Base-by-base conservation (phyloP, 139 green algal species). In the Chlorella sp. region DNA sequence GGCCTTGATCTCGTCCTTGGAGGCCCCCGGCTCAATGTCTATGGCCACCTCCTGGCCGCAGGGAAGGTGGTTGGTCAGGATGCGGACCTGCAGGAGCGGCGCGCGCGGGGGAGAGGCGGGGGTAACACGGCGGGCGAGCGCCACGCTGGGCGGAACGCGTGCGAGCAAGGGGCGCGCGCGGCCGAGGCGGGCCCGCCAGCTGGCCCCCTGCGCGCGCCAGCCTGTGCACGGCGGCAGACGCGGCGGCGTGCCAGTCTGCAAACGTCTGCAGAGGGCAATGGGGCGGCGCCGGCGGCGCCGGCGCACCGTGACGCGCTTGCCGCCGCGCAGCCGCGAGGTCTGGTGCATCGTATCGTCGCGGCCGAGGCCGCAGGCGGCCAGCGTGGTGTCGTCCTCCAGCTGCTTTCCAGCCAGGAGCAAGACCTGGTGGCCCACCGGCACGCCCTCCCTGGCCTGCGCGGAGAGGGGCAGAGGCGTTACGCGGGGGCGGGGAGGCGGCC, bases 61-160 rank as follows among this genome's bases (percentile, higher is more conserved):
- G 14, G 86, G 82, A 64, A 91, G 77, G 55, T 89, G 83, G 64
- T 79, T 81, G 41, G 86, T 89, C 45, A 91, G 66, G 62, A 90
- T 84, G 60, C 86, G 88, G 3, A 90, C 86, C 83, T 89, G 72
- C 35, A 36, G 21, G 6, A 41, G 6, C 36, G 11, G 7, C 42
- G 17, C 43, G 25, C 9, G 35, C 27, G 43, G 14, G 25, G 9
- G 5, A 48, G 21, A 38, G 40, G 63, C 25, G 8, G 36, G 56
- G 29, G 27, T 19, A 38, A 21, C 29, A 53, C 31, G 31, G 59
- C 59, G 31, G 12, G 23, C 15, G 59, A 21, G 31, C 31, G 31
- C 33, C 19, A 25, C 17, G 9, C 21, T 33, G 3, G 9, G 15
- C 11, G 14, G 19, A 60, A 60, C 59, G 40, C 9, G 29, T 14